Evolutionary conservation across 2,329 filamentous ascomycete genomes (phyloP).

Genomic region (Colletotrichum chrysophilum): DNA sequence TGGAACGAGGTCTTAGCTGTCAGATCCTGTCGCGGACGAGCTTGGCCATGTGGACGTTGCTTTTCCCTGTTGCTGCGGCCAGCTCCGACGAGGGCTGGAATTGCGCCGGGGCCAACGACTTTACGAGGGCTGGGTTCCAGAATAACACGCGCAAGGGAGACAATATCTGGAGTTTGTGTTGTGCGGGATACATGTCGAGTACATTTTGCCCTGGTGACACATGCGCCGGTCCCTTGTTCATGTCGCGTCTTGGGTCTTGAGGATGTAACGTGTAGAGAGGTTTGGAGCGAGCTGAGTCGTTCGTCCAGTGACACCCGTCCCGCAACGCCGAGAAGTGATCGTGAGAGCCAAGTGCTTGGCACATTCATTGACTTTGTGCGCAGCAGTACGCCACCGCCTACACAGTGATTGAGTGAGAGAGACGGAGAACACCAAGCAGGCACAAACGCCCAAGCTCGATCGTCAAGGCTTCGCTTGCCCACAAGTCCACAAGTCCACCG

Average conservation of each 20-base stretch:
- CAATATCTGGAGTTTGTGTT: not conserved
- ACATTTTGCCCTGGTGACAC: not conserved
- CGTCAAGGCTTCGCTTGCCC: constrained; percentile 9
- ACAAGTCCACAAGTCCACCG: constrained; percentile 1
- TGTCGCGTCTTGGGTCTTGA: not conserved
- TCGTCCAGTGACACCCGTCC: constrained; percentile 18
- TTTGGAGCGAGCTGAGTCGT: constrained; percentile 13
- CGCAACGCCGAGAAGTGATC: constrained; percentile 15
- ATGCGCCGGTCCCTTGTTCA: not conserved
- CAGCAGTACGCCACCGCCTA: not conserved
- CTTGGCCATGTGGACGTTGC: constrained; percentile 3
- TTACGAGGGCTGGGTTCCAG: not conserved
- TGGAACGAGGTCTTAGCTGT: not conserved
- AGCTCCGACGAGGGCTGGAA: not conserved
- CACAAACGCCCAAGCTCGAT: constrained; percentile 16
- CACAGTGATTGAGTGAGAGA: not conserved
- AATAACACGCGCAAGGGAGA: not conserved
- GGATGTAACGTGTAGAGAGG: constrained; percentile 13
- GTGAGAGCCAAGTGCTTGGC: constrained; percentile 20
- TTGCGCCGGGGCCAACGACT: not conserved
- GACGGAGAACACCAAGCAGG: not conserved
- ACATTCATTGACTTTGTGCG: not conserved
- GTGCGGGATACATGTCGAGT: not conserved
- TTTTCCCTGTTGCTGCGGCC: not conserved
- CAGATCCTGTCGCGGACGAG: not conserved